Evolutionary conservation across 2,329 filamentous ascomycete genomes (phyloP).

Genomic region (Allantophomopsis lycopodina): DNA sequence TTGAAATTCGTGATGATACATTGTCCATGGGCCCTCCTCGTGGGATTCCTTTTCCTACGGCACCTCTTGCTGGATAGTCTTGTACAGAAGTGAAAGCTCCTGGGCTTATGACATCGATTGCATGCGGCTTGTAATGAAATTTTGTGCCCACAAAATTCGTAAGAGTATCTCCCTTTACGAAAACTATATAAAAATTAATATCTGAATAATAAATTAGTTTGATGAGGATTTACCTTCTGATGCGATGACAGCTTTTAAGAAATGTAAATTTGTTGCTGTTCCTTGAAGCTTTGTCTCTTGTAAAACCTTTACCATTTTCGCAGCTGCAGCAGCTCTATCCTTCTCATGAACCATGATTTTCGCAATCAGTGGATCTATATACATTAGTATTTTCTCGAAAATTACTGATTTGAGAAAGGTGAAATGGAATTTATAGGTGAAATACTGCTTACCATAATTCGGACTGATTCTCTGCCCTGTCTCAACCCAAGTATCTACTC

Average conservation of each 20-base stretch:
- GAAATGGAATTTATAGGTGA: too few relatives aligned
- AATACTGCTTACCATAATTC: slow-evolving; percentile 36
- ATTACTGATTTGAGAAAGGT: background rate
- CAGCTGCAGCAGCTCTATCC: slow-evolving; percentile 44
- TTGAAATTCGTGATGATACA: slow-evolving; percentile 27
- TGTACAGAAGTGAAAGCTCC: slow-evolving; percentile 24
- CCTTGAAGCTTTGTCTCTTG: slow-evolving; percentile 37
- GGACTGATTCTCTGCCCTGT: slow-evolving; percentile 58
- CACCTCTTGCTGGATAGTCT: slow-evolving; percentile 24
- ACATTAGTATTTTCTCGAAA: background rate
- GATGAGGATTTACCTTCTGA: slow-evolving; percentile 14
- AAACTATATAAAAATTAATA: background rate
- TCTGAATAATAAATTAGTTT: slow-evolving; percentile 6
- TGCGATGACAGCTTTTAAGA: slow-evolving; percentile 35
- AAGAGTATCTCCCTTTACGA: slow-evolving; percentile 18
- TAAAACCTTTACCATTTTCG: slow-evolving; percentile 46
- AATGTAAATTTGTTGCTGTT: slow-evolving; percentile 39
- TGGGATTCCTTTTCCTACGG: slow-evolving; percentile 24
- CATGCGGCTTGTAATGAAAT: slow-evolving; percentile 14
- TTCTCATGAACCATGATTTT: slow-evolving; percentile 54
- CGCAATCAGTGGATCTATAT: slow-evolving; percentile 51
- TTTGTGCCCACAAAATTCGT: slow-evolving; percentile 20
- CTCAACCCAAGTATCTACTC: slow-evolving; percentile 59
- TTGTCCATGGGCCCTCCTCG: slow-evolving; percentile 26
- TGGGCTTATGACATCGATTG: slow-evolving; percentile 22